These are phyloP conservation scores for Aspergillus sclerotioniger DNA, from an alignment of 495 filamentous ascomycete species.

Conservation along the genomic window DNA sequence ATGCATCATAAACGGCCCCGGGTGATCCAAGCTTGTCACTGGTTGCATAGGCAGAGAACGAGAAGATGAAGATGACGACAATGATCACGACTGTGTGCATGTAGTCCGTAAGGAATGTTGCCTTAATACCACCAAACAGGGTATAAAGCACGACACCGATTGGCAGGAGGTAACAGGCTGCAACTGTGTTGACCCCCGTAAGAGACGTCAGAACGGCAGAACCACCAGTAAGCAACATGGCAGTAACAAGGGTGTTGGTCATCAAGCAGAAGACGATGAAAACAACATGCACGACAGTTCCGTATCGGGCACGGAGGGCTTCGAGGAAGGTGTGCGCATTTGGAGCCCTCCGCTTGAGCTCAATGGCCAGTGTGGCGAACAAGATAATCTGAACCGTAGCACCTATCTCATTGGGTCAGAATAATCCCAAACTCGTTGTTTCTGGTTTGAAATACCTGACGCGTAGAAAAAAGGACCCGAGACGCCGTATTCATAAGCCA, in stretches of 20 bases:
- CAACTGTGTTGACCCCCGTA: conserved; percentile 82
- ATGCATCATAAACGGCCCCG: conserved; percentile 73
- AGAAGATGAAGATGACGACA: conserved; percentile 87
- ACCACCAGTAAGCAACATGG: conserved; percentile 90
- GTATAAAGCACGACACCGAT: conserved; percentile 82
- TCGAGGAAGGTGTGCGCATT: conserved; percentile 89
- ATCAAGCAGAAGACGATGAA: conserved; percentile 80
- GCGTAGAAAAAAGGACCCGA: conserved; percentile 93
- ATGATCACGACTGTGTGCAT: conserved; percentile 86
- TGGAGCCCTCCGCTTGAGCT: conserved; percentile 82
- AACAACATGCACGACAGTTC: conserved; percentile 65
- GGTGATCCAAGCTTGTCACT: conserved; percentile 77
- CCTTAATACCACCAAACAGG: conserved; percentile 77
- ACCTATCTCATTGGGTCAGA: conserved; percentile 26
- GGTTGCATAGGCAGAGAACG: conserved; percentile 81
- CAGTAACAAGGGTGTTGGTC: conserved; percentile 83
- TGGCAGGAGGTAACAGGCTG: conserved; percentile 88
- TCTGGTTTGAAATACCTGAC: conserved; percentile 32
- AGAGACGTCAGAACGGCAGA: conserved; percentile 81
- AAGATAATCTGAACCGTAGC: conserved; percentile 68
- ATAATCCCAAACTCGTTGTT: background rate
- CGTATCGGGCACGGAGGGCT: conserved; percentile 61
- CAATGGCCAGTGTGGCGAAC: conserved; percentile 91
- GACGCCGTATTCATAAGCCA: conserved; percentile 90
- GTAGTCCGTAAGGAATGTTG: conserved; percentile 73